phyloP scores from a whole-genome alignment of 176 grass and related monocot genomes.

The Oryza glumipatula region DNA sequence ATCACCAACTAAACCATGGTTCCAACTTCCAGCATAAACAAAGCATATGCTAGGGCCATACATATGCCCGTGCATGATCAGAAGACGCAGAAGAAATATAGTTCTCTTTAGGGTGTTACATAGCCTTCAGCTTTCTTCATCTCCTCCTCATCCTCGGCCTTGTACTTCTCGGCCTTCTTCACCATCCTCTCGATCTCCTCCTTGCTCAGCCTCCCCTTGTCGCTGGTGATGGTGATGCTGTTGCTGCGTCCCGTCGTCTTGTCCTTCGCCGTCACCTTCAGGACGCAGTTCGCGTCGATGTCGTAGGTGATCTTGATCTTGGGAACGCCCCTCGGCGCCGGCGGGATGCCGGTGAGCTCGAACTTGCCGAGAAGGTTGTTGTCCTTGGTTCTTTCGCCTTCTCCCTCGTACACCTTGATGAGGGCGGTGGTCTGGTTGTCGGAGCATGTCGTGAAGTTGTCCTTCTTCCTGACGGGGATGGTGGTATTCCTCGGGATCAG shows the following conservation, averaged over 20 bases:
- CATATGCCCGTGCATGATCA: neutral
- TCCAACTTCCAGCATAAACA: neutral
- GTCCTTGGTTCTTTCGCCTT: conserved; percentile 43
- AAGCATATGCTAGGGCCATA: neutral
- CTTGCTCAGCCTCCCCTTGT: conserved; percentile 50
- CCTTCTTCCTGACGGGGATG: conserved; percentile 49
- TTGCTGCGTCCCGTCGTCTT: conserved; percentile 36
- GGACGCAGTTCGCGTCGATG: conserved; percentile 47
- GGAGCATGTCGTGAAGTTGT: neutral
- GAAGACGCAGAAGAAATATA: neutral
- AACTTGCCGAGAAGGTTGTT: conserved; percentile 60
- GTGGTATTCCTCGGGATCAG: conserved; percentile 63
- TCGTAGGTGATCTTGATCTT: conserved; percentile 47
- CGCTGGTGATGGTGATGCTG: conserved; percentile 51
- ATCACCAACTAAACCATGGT: neutral
- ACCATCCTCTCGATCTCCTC: conserved; percentile 59
- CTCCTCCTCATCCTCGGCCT: conserved; percentile 37
- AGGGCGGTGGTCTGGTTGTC: conserved; percentile 41
- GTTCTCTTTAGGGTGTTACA: conserved; percentile 27
- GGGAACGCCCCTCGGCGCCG: conserved; percentile 26
- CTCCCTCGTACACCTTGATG: conserved; percentile 57
- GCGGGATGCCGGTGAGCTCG: conserved; percentile 44
- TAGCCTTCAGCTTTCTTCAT: conserved; percentile 31
- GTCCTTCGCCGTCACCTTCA: conserved; percentile 50
- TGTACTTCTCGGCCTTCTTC: conserved; percentile 38